phyloP scores from a whole-genome alignment of 768 basidiomycete species.

The Serendipita sp. region DNA sequence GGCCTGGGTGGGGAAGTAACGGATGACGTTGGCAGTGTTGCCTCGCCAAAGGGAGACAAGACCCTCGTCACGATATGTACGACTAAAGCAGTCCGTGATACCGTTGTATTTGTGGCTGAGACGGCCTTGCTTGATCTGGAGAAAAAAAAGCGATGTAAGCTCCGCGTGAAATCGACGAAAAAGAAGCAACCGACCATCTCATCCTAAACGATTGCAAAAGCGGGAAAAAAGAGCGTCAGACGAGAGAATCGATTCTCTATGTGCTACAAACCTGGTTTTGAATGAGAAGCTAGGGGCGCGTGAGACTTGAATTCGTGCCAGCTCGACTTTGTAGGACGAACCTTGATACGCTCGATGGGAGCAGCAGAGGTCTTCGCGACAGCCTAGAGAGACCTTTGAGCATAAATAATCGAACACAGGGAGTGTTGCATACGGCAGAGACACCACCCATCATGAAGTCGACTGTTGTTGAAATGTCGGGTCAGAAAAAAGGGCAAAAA shows the following conservation, averaged over 20 bases:
- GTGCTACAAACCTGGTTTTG: slow-evolving; percentile 54
- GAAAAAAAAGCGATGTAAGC: slow-evolving; percentile 4
- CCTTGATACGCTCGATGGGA: slow-evolving; percentile 98
- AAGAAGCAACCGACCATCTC: slow-evolving; percentile 65
- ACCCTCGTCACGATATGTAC: slow-evolving; percentile 93
- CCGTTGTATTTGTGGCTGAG: slow-evolving; percentile 94
- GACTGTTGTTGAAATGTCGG: slow-evolving; percentile 28
- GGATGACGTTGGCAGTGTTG: slow-evolving; percentile 99
- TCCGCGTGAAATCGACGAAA: background rate
- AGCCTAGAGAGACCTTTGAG: slow-evolving; percentile 36
- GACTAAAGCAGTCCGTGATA: slow-evolving; percentile 74
- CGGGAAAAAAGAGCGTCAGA: background rate
- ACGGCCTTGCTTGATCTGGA: slow-evolving; percentile 97
- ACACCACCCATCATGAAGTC: slow-evolving; percentile 97
- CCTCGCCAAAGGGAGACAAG: slow-evolving; percentile 93
- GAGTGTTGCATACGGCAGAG: slow-evolving; percentile 48
- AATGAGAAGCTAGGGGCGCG: slow-evolving; percentile 46
- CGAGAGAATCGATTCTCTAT: background rate
- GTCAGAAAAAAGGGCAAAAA: background rate
- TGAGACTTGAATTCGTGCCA: background rate
- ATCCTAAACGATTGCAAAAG: slow-evolving; percentile 31
- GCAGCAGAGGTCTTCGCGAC: slow-evolving; percentile 98
- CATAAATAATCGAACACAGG: background rate
- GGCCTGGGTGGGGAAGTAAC: slow-evolving; percentile 99
- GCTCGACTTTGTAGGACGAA: slow-evolving; percentile 9